A percentile compares a stretch with the other conserved stretches of the same genome.
Conservation (phyloP, 768 basidiomycete genomes). For the Boletus vermiculosoides region DNA sequence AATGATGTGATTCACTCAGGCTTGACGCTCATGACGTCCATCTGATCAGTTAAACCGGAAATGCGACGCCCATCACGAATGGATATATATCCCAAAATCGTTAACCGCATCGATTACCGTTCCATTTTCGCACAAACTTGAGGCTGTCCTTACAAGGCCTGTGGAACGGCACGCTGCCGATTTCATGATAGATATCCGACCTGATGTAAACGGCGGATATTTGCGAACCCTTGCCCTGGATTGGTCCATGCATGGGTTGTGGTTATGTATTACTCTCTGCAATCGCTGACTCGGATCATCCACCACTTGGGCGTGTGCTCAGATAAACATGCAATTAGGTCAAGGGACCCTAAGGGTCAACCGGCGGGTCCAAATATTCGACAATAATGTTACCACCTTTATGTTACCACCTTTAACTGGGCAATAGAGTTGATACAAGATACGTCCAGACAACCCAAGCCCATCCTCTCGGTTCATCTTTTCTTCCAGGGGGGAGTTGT, state of each 20-base stretch:
- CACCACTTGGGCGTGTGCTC: background rate
- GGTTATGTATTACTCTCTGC: background rate
- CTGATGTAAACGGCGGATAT: background rate
- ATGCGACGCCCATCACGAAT: background rate
- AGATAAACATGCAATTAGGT: background rate
- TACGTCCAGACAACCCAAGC: conserved; percentile 14
- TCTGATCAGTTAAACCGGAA: background rate
- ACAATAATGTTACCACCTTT: conserved; percentile 1
- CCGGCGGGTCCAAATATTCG: background rate
- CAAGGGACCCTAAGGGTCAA: background rate
- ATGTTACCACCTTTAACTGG: background rate
- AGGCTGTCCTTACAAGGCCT: background rate
- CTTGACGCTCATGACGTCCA: background rate
- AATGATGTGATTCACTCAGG: background rate
- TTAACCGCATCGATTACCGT: background rate
- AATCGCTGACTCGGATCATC: background rate
- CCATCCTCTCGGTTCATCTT: conserved; percentile 6
- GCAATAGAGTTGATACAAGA: conserved; percentile 12
- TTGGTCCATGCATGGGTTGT: background rate
- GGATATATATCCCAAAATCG: background rate
- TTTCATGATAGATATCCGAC: background rate
- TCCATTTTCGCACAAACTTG: background rate
- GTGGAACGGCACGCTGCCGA: background rate
- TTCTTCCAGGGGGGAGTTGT: background rate
- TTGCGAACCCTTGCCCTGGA: background rate